Evolutionary conservation across 306 rosid species (phyloP), one percentile per base, ranked within the genome.

Genomic region (Betula pendula): DNA sequence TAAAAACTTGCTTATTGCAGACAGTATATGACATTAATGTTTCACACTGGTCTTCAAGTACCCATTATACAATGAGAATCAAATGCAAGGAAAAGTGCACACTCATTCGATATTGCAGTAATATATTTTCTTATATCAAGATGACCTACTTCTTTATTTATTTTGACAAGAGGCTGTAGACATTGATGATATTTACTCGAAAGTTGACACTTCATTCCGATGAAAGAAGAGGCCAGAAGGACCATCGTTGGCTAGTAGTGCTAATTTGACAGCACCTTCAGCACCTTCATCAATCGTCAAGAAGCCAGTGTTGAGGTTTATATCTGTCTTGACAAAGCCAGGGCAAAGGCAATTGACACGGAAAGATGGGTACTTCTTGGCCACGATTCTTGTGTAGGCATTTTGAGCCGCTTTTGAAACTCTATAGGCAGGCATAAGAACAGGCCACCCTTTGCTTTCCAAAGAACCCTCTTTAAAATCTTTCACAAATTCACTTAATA

Each of bases 351-450:
- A 42, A 22, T 80, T 80, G 60, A 80, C n/a, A 3, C n/a, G 50
- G 38, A 80, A 42, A n/a, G 4, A 14, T 1, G 75, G 75, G 27
- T 53, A 43, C 29, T 68, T 80, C 65, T 52, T 43, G 22, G 79
- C 75, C 1, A 80, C 12, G 22, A 74, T 25, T 33, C 83, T 79
- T 16, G 83, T 79, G 27, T 73, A 79, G 9, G 77, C 77, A 63
- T 49, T 79, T 31, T 38, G 0, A 25, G 73, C 25, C 12, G 68
- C 77, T 72, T 51, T 51, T 51, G 24, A 51, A 5, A 19, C 22
- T 17, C 3, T 17, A 51, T 51, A 51, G 56, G 56, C 24, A 19
- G 56, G 3, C 22, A 51, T 1, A 17, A 19, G 8, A 19, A 1
- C 2, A 16, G 56, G 22, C 56, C 56, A 51, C 9, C 56, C 24